phyloP scores from a whole-genome alignment of 2,329 filamentous ascomycete species.

The Uncinocarpus reesii region DNA sequence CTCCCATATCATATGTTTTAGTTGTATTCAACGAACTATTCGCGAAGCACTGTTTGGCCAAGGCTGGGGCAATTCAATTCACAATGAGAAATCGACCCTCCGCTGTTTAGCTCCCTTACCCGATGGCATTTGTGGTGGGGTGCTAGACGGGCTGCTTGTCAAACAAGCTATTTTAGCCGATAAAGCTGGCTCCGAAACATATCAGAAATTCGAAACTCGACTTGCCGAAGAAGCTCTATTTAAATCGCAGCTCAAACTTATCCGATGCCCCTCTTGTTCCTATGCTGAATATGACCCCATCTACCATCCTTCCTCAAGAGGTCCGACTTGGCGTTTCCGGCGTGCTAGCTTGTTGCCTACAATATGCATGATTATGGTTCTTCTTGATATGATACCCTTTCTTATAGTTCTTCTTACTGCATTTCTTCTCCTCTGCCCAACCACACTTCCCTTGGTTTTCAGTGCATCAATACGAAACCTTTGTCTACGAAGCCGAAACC shows the following conservation, averaged over 20 bases:
- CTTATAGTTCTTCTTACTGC: constrained; percentile 42
- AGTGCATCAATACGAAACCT: constrained; percentile 54
- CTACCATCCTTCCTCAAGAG: constrained; percentile 48
- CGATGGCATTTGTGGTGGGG: constrained; percentile 59
- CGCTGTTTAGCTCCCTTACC: constrained; percentile 69
- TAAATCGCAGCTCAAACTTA: constrained; percentile 61
- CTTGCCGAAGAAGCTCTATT: constrained; percentile 66
- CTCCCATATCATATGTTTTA: constrained; percentile 45
- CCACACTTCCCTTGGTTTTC: constrained; percentile 43
- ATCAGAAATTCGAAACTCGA: constrained; percentile 67
- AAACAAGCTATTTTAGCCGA: constrained; percentile 61
- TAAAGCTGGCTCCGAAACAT: constrained; percentile 58
- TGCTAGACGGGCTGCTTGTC: constrained; percentile 59
- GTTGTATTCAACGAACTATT: constrained; percentile 70
- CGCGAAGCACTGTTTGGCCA: constrained; percentile 89
- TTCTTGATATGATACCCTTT: constrained; percentile 37
- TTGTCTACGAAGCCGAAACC: constrained; percentile 58
- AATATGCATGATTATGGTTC: constrained; percentile 38
- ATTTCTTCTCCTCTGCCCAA: constrained; percentile 46
- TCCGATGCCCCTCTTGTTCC: constrained; percentile 79
- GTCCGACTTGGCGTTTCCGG: constrained; percentile 49
- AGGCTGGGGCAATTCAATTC: constrained; percentile 73
- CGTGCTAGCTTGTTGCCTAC: constrained; percentile 45
- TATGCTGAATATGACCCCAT: constrained; percentile 82
- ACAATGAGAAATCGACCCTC: constrained; percentile 61